Evolutionary conservation across 1,284 basidiomycete genomes (phyloP).

Genomic region (Austropuccinia psidii): DNA sequence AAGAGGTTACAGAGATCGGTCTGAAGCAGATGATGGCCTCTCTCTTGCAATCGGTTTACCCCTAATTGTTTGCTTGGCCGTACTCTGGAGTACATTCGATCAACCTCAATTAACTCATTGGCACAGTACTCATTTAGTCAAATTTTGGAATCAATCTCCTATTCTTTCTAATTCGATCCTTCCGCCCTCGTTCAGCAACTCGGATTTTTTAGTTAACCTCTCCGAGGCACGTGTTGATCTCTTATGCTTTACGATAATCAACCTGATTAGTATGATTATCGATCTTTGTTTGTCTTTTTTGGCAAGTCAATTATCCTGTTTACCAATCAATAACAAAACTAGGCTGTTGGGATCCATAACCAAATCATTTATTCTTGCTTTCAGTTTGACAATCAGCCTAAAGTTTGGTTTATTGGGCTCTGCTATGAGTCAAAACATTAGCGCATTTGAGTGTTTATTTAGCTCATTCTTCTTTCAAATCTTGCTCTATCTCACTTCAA

Average conservation of each 20-base stretch:
- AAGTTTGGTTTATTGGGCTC: conserved; percentile 39
- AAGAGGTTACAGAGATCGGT: conserved; percentile 43
- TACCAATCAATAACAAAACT: conserved; percentile 45
- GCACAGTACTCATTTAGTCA: conserved; percentile 37
- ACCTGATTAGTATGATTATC: conserved; percentile 44
- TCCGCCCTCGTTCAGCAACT: conserved; percentile 11
- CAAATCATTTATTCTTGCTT: conserved; percentile 38
- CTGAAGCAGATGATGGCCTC: conserved; percentile 43
- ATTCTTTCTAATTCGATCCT: conserved; percentile 31
- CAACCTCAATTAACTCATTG: neutral
- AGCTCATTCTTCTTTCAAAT: conserved; percentile 81
- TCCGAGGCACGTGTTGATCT: conserved; percentile 45
- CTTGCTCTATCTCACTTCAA: conserved; percentile 76
- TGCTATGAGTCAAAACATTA: conserved; percentile 50
- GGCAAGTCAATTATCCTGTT: conserved; percentile 41
- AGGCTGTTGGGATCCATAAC: conserved; percentile 43
- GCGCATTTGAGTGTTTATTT: conserved; percentile 66
- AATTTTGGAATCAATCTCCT: conserved; percentile 43
- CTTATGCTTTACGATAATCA: conserved; percentile 47
- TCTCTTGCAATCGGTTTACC: conserved; percentile 42
- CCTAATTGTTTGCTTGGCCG: conserved; percentile 41
- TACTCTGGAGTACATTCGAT: conserved; percentile 42
- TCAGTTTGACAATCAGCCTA: conserved; percentile 15
- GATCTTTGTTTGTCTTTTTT: conserved; percentile 45
- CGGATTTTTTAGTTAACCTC: conserved; percentile 41